Percentiles rank a stretch among this genome's conserved stretches.
Evolutionary conservation across 192 early-diverging fungal genomes (phyloP).

Genomic region (Funneliformis mosseae): DNA sequence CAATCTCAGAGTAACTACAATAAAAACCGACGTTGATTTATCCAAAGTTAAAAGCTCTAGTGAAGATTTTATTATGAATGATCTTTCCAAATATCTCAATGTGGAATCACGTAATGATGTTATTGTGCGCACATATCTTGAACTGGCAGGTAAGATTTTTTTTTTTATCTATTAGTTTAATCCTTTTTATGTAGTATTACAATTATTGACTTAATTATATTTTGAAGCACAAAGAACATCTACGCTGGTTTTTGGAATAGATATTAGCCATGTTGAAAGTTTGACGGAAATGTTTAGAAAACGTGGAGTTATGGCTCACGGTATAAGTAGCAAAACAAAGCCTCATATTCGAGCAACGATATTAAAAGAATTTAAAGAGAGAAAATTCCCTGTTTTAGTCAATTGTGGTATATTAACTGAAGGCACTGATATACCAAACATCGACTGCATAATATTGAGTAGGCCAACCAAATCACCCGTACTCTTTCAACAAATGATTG

Average conservation of each 20-base stretch:
- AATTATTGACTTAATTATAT: neutral
- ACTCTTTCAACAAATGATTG: constrained; percentile 95
- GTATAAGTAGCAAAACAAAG: constrained; percentile 60
- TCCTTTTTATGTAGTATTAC: neutral
- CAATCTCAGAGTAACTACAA: constrained; percentile 61
- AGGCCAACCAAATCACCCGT: constrained; percentile 82
- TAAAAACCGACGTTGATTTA: constrained; percentile 63
- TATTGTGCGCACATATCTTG: constrained; percentile 65
- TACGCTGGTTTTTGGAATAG: constrained; percentile 87
- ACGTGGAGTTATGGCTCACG: constrained; percentile 52
- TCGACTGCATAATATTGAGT: constrained; percentile 88
- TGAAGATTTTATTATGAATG: constrained; percentile 64
- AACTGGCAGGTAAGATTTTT: constrained; percentile 51
- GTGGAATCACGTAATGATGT: constrained; percentile 56
- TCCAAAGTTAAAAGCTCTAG: constrained; percentile 47
- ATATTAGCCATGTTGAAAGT: constrained; percentile 72
- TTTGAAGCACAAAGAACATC: constrained; percentile 50
- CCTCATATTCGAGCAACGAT: constrained; percentile 55
- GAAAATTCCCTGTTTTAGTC: constrained; percentile 74
- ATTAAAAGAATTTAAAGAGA: constrained; percentile 61
- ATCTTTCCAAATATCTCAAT: constrained; percentile 65
- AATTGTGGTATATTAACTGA: constrained; percentile 81
- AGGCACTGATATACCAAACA: constrained; percentile 84
- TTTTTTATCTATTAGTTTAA: neutral
- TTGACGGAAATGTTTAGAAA: constrained; percentile 60